Base-by-base conservation (phyloP, 2,329 filamentous ascomycete genomes). In the Exserohilum turcica region DNA sequence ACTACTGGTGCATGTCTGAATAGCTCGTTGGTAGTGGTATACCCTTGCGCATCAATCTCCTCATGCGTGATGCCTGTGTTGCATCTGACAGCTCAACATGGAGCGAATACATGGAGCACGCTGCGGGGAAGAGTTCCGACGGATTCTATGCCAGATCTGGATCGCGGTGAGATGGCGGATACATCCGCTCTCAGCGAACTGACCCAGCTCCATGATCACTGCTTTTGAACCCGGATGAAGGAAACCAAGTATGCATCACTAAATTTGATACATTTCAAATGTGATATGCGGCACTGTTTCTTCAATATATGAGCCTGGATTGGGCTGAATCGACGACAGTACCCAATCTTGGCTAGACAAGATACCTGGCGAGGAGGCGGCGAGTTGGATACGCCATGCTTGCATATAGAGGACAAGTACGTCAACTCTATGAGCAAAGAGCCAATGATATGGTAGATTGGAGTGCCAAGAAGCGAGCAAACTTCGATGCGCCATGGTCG, bases 381-480 rank as follows among this genome's bases (percentile, higher is more conserved):
- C 24, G 31, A 35, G 8, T 8, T 27, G 24, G 42, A 18, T 13
- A 27, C 16, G n/a, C 29, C 18, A 10, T 12, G 8, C 21, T 47
- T 43, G 13, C 40, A 35, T 16, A 28, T 27, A 35, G 16, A 42
- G 19, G 46, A 33, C 21, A 44, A 42, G 13, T 10, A 27, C 21
- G 21, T 39, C 16, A n/a, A 29, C 10, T 15, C 24, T n/a, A 13
- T 27, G 15, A 15, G 32, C 15, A 29, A 48, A 19, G 15, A 16
- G 33, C 31, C 47, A 46, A 40, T 50, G 28, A 19, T 28, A 21
- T 33, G 27, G 38, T 36, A 19, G 27, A 33, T 12, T 24, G 29
- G 7, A 24, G 15, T 29, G 52, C 58, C 53, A 59, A 54, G 55
- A 43, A 33, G 37, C 28, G 37, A 56, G 55, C 57, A 58, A 56